Evolutionary conservation across 176 grass and related monocot genomes (phyloP).

Genomic region (Carex myosuroides): DNA sequence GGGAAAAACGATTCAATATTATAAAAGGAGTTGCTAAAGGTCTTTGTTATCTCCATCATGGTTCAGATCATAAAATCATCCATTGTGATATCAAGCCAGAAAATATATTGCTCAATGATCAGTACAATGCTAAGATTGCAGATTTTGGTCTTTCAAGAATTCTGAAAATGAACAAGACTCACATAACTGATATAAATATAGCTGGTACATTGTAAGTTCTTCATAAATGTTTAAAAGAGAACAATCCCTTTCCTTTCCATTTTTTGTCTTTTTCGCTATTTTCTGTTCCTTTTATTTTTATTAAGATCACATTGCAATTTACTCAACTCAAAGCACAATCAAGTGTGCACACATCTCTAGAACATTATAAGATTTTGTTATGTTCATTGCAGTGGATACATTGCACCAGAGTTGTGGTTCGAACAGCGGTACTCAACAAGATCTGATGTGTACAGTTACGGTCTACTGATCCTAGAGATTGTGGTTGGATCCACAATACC

Average conservation of each 20-base stretch:
- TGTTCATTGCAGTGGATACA: conserved; percentile 24
- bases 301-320: neutral
- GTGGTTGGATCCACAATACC: conserved; percentile 14
- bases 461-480: conserved; percentile 26
- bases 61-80: conserved; percentile 19
- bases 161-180: conserved; percentile 12
- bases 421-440: conserved; percentile 15
- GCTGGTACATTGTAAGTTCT: conserved; percentile 25
- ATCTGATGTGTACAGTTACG: conserved; percentile 31
- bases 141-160: conserved; percentile 32
- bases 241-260: neutral
- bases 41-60: conserved; percentile 26
- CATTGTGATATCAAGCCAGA: conserved; percentile 35
- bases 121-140: conserved; percentile 26
- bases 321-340: neutral
- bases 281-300: neutral
- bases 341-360: neutral
- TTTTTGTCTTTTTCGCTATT: neutral
- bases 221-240: neutral
- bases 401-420: conserved; percentile 23
- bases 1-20: conserved; percentile 24
- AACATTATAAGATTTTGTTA: neutral
- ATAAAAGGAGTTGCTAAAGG: conserved; percentile 24
- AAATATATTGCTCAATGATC: conserved; percentile 26
- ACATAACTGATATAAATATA: conserved; percentile 17